Evolutionary conservation across 176 grass and related monocot genomes (phyloP).

Genomic region (Carex littledalei): DNA sequence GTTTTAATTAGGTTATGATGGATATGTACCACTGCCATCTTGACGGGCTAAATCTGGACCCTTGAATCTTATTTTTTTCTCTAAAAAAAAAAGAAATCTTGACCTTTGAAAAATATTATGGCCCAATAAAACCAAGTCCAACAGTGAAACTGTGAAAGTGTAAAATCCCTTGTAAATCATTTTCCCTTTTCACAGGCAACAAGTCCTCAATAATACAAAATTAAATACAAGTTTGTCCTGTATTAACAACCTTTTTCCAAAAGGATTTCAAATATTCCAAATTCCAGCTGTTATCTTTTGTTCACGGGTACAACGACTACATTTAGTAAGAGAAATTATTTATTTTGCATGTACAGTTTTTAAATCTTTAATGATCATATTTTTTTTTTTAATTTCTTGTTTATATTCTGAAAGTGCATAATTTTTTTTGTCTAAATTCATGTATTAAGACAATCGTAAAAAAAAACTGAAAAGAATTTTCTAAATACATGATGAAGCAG

Average conservation of each 20-base stretch:
- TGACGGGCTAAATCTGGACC: not conserved
- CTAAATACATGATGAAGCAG: too few relatives aligned
- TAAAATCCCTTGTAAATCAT: not conserved
- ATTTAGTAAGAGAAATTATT: not conserved
- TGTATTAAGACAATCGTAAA: too few relatives aligned
- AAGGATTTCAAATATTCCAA: not conserved
- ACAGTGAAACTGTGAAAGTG: not conserved
- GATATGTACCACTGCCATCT: too few relatives aligned
- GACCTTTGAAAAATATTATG: not conserved
- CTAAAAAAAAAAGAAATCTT: not conserved
- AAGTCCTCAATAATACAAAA: not conserved
- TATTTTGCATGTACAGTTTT: too few relatives aligned
- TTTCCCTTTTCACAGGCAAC: not conserved
- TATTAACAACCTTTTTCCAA: not conserved
- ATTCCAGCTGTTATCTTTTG: constrained; percentile 1
- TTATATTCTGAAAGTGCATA: too few relatives aligned
- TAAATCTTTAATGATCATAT: too few relatives aligned
- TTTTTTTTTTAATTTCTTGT: too few relatives aligned
- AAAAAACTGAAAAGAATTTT: too few relatives aligned
- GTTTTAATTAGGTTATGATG: too few relatives aligned
- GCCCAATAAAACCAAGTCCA: not conserved
- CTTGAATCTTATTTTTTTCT: not conserved
- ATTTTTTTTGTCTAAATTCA: too few relatives aligned
- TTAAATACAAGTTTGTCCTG: not conserved
- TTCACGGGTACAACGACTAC: not conserved